Percentiles rank a stretch among this genome's conserved stretches.
Conservation (phyloP, 176 grass and related monocot species). For the Lolium multiflorum region DNA sequence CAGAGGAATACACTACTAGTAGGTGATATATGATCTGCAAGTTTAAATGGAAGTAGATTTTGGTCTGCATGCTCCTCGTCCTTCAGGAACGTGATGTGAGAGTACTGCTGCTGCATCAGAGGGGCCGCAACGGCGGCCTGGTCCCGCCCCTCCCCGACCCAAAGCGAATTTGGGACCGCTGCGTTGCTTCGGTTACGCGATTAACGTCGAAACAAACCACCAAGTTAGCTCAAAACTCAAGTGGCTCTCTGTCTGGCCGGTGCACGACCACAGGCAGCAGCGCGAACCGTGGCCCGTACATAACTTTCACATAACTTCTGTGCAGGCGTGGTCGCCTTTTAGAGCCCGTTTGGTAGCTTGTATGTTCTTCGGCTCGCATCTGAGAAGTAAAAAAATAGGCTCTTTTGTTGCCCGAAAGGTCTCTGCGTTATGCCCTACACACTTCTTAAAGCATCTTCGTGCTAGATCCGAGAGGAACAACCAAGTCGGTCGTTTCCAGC, state of each 20-base stretch:
- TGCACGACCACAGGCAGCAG: conserved; percentile 10
- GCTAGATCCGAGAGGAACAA: no score
- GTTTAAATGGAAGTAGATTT: background rate
- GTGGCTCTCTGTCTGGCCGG: conserved; percentile 1
- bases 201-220: conserved; percentile 17
- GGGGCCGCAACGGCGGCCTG: background rate
- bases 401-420: no score
- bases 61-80: background rate
- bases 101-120: background rate
- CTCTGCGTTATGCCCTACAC: no score
- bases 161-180: conserved; percentile 39
- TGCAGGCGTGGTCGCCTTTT: background rate
- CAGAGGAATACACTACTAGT: background rate
- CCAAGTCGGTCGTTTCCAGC: no score
- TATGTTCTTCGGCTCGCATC: no score
- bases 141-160: background rate
- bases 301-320: background rate
- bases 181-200: conserved; percentile 38
- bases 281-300: background rate
- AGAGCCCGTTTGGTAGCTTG: no score
- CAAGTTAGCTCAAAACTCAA: conserved; percentile 10
- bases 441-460: no score
- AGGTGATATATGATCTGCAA: no score
- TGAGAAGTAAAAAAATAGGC: no score
- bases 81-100: background rate